Evolutionary conservation across 78 protist genomes (phyloP).

Genomic region (Dictyostelium capitatum): DNA sequence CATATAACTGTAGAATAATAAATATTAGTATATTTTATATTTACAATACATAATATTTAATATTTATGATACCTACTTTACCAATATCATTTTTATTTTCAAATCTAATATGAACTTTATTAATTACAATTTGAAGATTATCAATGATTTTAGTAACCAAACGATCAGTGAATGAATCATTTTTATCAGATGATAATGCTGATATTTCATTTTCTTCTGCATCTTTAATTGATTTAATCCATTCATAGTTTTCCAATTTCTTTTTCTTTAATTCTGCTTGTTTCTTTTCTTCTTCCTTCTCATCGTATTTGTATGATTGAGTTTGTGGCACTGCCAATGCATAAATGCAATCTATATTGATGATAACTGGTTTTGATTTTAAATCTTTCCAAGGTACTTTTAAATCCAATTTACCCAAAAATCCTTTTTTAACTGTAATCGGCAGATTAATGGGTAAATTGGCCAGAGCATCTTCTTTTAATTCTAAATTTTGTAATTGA

Average conservation of each 20-base stretch:
- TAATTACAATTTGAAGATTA: conserved; percentile 74
- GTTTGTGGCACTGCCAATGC: conserved; percentile 74
- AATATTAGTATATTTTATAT: background rate
- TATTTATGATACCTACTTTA: conserved; percentile 8
- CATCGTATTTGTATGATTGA: conserved; percentile 59
- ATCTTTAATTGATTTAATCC: conserved; percentile 64
- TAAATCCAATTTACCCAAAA: conserved; percentile 76
- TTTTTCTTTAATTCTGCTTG: conserved; percentile 39
- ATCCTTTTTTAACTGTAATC: conserved; percentile 73
- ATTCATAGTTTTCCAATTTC: conserved; percentile 69
- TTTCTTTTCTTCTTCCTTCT: conserved; percentile 55
- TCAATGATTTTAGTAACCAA: conserved; percentile 83
- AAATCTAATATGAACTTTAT: conserved; percentile 79
- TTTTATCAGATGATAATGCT: background rate
- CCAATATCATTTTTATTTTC: conserved; percentile 78
- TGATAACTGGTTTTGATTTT: conserved; percentile 84
- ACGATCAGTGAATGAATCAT: conserved; percentile 36
- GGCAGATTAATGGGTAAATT: conserved; percentile 81
- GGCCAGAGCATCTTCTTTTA: conserved; percentile 76
- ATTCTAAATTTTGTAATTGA: conserved; percentile 54
- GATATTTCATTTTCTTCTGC: conserved; percentile 40
- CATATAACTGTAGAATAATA: conserved; percentile 24
- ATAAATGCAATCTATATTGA: conserved; percentile 56
- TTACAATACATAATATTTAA: background rate
- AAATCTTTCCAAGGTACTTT: conserved; percentile 88